phyloP scores from a whole-genome alignment of 2,329 filamentous ascomycete genomes.

The Cyphellophora attinorum region DNA sequence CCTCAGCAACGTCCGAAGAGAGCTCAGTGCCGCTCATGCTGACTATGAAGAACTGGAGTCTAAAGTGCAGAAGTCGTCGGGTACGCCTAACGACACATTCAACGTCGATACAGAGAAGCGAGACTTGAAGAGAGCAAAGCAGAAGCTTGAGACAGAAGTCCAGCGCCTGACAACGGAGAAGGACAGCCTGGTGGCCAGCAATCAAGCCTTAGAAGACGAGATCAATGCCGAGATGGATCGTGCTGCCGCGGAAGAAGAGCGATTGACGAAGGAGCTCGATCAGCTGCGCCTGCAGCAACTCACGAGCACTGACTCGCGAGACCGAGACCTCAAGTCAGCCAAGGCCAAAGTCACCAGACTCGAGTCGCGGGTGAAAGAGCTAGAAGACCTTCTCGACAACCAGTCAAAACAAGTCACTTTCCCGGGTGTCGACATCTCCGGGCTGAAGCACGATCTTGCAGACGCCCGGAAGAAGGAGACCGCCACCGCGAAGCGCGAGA shows the following conservation, averaged over 20 bases:
- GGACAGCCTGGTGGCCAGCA: conserved; percentile 45
- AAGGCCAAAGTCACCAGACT: conserved; percentile 56
- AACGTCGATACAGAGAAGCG: conserved; percentile 59
- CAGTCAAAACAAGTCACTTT: conserved; percentile 35
- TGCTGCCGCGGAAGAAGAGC: conserved; percentile 56
- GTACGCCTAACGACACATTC: conserved; percentile 48
- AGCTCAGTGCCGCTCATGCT: conserved; percentile 48
- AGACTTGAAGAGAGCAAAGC: conserved; percentile 57
- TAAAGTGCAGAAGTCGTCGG: conserved; percentile 47
- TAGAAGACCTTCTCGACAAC: conserved; percentile 45
- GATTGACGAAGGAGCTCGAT: conserved; percentile 40
- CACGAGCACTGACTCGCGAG: conserved; percentile 27
- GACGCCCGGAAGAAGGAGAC: conserved; percentile 58
- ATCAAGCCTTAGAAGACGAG: conserved; percentile 50
- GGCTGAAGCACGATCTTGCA: conserved; percentile 54
- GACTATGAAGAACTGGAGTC: conserved; percentile 59
- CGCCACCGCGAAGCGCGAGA: conserved; percentile 56
- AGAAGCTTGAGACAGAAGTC: conserved; percentile 59
- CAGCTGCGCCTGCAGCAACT: conserved; percentile 43
- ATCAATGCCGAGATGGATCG: conserved; percentile 58
- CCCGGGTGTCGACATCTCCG: conserved; percentile 42
- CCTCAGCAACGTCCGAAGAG: conserved; percentile 48
- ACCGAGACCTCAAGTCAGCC: conserved; percentile 40
- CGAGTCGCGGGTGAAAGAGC: conserved; percentile 44
- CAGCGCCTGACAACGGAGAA: conserved; percentile 58